Conservation (phyloP, 2,329 filamentous ascomycete genomes). For the Xylaria hypoxylon region DNA sequence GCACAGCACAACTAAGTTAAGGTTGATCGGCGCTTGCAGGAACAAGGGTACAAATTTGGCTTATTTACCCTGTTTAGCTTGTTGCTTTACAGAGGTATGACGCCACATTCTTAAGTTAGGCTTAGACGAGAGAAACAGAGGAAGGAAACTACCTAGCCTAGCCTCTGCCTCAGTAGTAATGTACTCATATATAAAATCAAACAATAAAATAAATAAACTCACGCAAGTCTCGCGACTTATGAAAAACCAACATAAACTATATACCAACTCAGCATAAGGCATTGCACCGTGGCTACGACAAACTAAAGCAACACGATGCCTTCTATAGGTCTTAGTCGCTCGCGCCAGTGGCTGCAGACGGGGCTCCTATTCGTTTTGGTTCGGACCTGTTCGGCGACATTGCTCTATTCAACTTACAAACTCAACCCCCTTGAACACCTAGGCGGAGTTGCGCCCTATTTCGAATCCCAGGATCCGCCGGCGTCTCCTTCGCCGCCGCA, state of each 20-base stretch:
- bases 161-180: no score
- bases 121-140: not conserved
- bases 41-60: constrained; percentile 11
- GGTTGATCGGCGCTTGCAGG: constrained; percentile 20
- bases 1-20: no score
- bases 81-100: constrained; percentile 32
- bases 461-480: constrained; percentile 64
- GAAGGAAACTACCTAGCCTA: not conserved
- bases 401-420: constrained; percentile 59
- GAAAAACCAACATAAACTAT: not conserved
- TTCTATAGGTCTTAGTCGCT: constrained; percentile 3
- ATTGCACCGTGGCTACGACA: not conserved
- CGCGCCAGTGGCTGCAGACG: constrained; percentile 27
- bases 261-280: not conserved
- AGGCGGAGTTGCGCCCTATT: constrained; percentile 68
- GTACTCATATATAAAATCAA: not conserved
- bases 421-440: constrained; percentile 68
- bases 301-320: constrained; percentile 22
- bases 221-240: not conserved
- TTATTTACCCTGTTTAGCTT: constrained; percentile 18
- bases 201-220: not conserved
- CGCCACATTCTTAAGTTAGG: constrained; percentile 5
- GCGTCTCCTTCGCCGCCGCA: constrained; percentile 58
- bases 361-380: constrained; percentile 22
- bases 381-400: constrained; percentile 27